Conservation (phyloP, 1,284 basidiomycete species). For the Cutaneotrichosporon mucoides region DNA sequence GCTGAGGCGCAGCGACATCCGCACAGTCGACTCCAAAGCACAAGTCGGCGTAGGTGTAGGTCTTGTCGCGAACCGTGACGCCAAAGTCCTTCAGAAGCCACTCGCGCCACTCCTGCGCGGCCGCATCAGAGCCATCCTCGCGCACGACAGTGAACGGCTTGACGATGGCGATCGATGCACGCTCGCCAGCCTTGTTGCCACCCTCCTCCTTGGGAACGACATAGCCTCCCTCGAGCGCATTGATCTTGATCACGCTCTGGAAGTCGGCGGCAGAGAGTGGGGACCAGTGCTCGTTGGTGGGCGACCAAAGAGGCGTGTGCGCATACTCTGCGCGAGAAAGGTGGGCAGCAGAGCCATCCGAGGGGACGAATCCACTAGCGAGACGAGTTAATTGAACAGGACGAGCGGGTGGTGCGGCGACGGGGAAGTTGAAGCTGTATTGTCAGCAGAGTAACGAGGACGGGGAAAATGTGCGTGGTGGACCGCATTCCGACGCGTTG, state of each 20-base stretch:
- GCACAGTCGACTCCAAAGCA: constrained; percentile 35
- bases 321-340: constrained; percentile 7
- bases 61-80: constrained; percentile 33
- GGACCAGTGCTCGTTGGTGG: constrained; percentile 31
- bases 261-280: constrained; percentile 35
- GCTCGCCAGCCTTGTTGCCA: constrained; percentile 39
- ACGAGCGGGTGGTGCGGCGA: constrained; percentile 26
- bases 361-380: constrained; percentile 19
- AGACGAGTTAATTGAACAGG: constrained; percentile 41
- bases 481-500: neutral
- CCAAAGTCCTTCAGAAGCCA: constrained; percentile 39
- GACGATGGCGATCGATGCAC: constrained; percentile 41
- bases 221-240: constrained; percentile 41
- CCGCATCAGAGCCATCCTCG: constrained; percentile 25
- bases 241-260: constrained; percentile 34
- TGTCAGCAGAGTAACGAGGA: constrained; percentile 1
- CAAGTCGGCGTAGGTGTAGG: constrained; percentile 41
- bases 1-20: constrained; percentile 19
- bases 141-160: constrained; percentile 45
- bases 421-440: constrained; percentile 35
- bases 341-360: constrained; percentile 23
- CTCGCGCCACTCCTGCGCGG: constrained; percentile 35
- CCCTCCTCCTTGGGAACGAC: constrained; percentile 31
- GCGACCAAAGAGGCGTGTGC: constrained; percentile 15
- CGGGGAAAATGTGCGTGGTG: neutral